These are phyloP conservation scores for Cyclocybe aegerita DNA, from an alignment of 768 basidiomycete species.

Conservation along the genomic window DNA sequence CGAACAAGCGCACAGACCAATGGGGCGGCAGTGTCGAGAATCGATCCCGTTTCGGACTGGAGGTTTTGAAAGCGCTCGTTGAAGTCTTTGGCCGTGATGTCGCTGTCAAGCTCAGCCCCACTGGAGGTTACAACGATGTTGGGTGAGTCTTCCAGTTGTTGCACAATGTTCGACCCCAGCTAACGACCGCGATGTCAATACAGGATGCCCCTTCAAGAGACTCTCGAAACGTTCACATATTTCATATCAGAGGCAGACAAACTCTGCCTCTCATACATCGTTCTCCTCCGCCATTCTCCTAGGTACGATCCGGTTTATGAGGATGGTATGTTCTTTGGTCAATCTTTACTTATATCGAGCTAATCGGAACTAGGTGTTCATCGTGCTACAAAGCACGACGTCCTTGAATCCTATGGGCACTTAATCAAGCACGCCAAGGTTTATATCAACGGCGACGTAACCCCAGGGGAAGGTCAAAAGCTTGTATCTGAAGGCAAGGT, in stretches of 20 bases:
- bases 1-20: slow-evolving; percentile 51
- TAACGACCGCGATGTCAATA: background rate
- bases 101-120: slow-evolving; percentile 43
- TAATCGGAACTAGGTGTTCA: slow-evolving; percentile 22
- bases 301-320: slow-evolving; percentile 19
- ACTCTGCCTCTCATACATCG: slow-evolving; percentile 32
- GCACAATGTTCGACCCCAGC: too few relatives aligned
- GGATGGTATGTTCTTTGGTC: slow-evolving; percentile 25
- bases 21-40: slow-evolving; percentile 64
- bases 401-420: slow-evolving; percentile 34
- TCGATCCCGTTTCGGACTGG: slow-evolving; percentile 52
- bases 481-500: slow-evolving; percentile 33
- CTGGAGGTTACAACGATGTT: slow-evolving; percentile 44
- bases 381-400: slow-evolving; percentile 38
- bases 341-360: background rate
- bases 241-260: slow-evolving; percentile 40
- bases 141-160: slow-evolving; percentile 23
- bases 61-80: slow-evolving; percentile 42
- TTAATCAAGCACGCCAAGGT: slow-evolving; percentile 35
- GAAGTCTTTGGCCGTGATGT: slow-evolving; percentile 45
- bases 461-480: slow-evolving; percentile 34
- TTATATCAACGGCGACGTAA: slow-evolving; percentile 36
- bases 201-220: slow-evolving; percentile 44
- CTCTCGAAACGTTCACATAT: slow-evolving; percentile 39
- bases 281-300: slow-evolving; percentile 25